phyloP scores from a whole-genome alignment of 306 rosid species.

The Aeschynomene evenia region DNA sequence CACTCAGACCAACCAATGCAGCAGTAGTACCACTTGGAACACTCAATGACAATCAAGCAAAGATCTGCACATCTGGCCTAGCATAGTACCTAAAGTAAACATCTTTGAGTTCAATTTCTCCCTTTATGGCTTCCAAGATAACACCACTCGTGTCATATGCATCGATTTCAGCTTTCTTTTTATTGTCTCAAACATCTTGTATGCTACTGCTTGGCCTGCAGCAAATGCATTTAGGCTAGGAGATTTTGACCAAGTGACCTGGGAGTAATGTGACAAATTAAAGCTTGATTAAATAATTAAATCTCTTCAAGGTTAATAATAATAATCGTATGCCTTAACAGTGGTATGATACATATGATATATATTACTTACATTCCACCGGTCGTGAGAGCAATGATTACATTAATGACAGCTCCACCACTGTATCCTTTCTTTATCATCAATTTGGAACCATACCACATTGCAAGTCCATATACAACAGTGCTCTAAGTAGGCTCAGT shows the following conservation, averaged over 20 bases:
- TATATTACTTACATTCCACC: conserved; percentile 89
- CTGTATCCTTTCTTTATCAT: conserved; percentile 59
- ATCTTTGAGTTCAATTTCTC: conserved; percentile 76
- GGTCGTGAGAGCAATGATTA: conserved; percentile 64
- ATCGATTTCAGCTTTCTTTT: conserved; percentile 64
- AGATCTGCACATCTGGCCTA: conserved; percentile 70
- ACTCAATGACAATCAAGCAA: conserved; percentile 68
- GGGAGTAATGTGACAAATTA: background rate
- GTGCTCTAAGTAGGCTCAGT: no score
- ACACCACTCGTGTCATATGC: conserved; percentile 62
- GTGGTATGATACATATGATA: no score
- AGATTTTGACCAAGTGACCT: conserved; percentile 77
- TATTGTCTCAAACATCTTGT: conserved; percentile 84
- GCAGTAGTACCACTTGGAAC: conserved; percentile 67
- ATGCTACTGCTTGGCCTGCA: conserved; percentile 85
- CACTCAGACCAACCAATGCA: conserved; percentile 93
- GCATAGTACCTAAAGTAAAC: conserved; percentile 79
- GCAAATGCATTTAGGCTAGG: conserved; percentile 81
- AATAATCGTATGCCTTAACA: no score
- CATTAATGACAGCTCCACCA: conserved; percentile 70
- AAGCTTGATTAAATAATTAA: no score
- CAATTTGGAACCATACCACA: conserved; percentile 84
- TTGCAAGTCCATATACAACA: conserved; percentile 83
- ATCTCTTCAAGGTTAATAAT: no score
- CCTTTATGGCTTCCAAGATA: conserved; percentile 56